Base-by-base conservation (phyloP, 1,139 yeast genomes). In the Yamadazyma taylorii region DNA sequence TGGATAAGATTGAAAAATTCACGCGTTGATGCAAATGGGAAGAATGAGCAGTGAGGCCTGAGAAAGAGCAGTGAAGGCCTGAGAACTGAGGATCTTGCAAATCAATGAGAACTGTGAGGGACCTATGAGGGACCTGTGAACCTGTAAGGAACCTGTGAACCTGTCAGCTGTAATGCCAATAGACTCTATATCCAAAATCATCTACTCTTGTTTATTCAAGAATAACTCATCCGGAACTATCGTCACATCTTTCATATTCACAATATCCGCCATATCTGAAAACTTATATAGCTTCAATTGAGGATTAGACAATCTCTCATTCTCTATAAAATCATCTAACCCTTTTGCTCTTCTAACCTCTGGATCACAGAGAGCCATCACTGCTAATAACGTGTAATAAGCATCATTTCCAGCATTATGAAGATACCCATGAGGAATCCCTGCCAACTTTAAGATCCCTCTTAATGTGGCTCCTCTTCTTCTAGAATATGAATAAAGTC, bases 331-430 rank as follows among this genome's bases (percentile, higher is more conserved):
- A 1, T 26, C 25, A 39, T 60, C 66, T 15, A 61, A 40, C 5
- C 43, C 31, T 23, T 44, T 43, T 5, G 35, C 24, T 8, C 25
- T 37, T 34, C 66, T 42, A 0, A 49, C 44, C 2, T 42, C 40
- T 0, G 85, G 84, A 53, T 83, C 88, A 35, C 81, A 66, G 41
- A 80, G 58, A 27, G 73, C 66, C 53, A 83, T 50, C 12, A 79
- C 75, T 15, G 80, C 68, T 17, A 78, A 42, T 37, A 86, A 57
- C 0, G 95, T 85, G 50, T 75, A 84, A 52, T 82, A 82, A 1
- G 95, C 82, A 56, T 87, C 96, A 52, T 87, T 87, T 6, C 84
- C 92, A 2, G 90, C 95, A 56, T 87, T 87, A 56, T 86, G 95
- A 33, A 85, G 63, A 43, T 69, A 74, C 0, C 84, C 75, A 54